These are phyloP conservation scores for Hypoxylon sp. DNA, from an alignment of 2,329 filamentous ascomycete species.

Conservation along the genomic window DNA sequence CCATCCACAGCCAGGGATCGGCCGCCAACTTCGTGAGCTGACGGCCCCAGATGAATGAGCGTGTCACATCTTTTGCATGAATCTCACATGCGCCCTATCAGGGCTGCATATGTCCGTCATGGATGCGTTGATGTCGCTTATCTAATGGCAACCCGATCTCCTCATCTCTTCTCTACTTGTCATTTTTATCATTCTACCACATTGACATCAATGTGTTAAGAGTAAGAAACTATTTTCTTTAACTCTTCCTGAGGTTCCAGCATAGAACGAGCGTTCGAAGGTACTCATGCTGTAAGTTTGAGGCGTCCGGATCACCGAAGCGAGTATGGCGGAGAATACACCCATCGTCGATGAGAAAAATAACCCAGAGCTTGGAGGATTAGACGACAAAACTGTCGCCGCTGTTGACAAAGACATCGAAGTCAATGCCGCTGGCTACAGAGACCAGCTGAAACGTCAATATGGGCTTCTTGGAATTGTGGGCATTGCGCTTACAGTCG, in stretches of 20 bases:
- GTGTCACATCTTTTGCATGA: conserved; percentile 24
- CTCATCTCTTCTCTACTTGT: conserved; percentile 13
- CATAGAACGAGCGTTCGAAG: conserved; percentile 2
- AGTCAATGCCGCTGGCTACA: conserved; percentile 76
- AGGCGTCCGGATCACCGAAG: neutral
- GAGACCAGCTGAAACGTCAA: conserved; percentile 74
- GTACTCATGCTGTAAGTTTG: neutral
- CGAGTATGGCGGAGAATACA: conserved; percentile 26
- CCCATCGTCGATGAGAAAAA: conserved; percentile 34
- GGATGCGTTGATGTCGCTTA: conserved; percentile 26
- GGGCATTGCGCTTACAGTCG: conserved; percentile 72
- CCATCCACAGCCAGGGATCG: conserved; percentile 30
- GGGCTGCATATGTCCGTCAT: conserved; percentile 32
- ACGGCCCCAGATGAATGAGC: conserved; percentile 33
- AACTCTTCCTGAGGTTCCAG: neutral
- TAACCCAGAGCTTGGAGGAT: conserved; percentile 46
- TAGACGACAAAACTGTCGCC: conserved; percentile 55
- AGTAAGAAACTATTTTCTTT: neutral
- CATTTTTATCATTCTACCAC: neutral
- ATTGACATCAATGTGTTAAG: neutral
- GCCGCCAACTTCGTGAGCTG: conserved; percentile 14
- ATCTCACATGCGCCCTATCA: conserved; percentile 35
- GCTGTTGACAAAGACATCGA: conserved; percentile 58
- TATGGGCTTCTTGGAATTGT: conserved; percentile 73
- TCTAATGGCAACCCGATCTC: conserved; percentile 19